phyloP scores from a whole-genome alignment of 371 early-diverging fungal species.

The Zopfochytrium polystomum region DNA sequence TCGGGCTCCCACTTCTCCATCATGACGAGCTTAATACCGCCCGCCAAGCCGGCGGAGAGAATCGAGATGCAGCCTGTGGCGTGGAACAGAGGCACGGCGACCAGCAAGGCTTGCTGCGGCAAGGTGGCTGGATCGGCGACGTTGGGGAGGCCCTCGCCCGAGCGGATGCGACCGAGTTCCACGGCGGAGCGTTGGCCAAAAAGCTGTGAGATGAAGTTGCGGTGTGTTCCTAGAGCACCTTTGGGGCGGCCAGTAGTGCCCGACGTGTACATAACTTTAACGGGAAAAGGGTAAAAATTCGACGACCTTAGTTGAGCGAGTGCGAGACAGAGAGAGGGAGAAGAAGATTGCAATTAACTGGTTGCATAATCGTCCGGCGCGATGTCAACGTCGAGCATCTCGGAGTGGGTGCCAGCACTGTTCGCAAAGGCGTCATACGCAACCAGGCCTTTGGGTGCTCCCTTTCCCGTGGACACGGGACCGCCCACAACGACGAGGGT shows the following conservation, averaged over 20 bases:
- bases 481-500: too few relatives aligned
- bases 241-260: conserved; percentile 10
- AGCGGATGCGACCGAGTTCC: background rate
- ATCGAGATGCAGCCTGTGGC: conserved; percentile 20
- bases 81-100: conserved; percentile 29
- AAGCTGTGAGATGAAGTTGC: conserved; percentile 8
- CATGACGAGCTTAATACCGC: conserved; percentile 21
- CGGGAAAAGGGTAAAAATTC: too few relatives aligned
- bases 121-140: background rate
- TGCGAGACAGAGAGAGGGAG: too few relatives aligned
- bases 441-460: too few relatives aligned
- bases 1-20: conserved; percentile 23
- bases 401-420: too few relatives aligned
- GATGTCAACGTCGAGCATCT: too few relatives aligned
- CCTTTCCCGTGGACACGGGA: too few relatives aligned
- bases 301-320: too few relatives aligned
- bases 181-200: background rate
- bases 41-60: background rate
- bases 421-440: too few relatives aligned
- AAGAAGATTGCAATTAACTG: too few relatives aligned
- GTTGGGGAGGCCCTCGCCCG: background rate
- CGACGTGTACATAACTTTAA: conserved; percentile 7
- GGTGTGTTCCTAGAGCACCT: conserved; percentile 14
- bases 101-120: conserved; percentile 11
- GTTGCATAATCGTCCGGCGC: too few relatives aligned